Evolutionary conservation across 768 basidiomycete species (phyloP), one percentile per base, ranked within the genome.

Genomic region (Trametes villosa): DNA sequence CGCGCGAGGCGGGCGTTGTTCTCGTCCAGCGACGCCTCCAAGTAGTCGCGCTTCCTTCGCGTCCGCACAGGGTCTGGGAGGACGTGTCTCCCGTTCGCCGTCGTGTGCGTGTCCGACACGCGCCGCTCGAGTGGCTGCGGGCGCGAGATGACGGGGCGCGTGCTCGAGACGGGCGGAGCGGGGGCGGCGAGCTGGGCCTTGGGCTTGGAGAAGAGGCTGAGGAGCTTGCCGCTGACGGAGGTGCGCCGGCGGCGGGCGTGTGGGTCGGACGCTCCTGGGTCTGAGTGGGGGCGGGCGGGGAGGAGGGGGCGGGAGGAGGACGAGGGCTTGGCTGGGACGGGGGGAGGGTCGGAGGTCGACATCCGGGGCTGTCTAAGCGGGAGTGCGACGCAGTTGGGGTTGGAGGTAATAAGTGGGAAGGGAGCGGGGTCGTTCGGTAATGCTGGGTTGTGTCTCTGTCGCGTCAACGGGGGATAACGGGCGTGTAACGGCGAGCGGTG

Each of bases 11-110:
- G 18, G 7, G 24, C 13, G 9, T 42, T 26, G 27, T 45, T 45
- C 44, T 56, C 54, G 26, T 56, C 34, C 17, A 18, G 4, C 30
- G 54, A 56, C 15, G 44, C 45, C 33, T 56, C 54, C 29, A 24
- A 17, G 1, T 9, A 27, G 13, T 27, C 45, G 22, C 54, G 54
- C 27, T 56, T 56, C 45, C 45, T 31, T 6, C 42, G 42, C 13
- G 42, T n/a, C 40, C 34, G 34, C 34, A 15, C 15, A 8, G 34
- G 9, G 34, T 15, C 9, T 34, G 34, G 8, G n/a, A 34, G 34
- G 34, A 41, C 42, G n/a, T 17, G 36, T 7, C 36, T 11, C 42
- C 20, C 20, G 12, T 24, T 9, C n/a, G 42, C 42, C 5, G 20
- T 20, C n/a, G 12, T 9, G n/a, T 4, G 42, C 22, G 5, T 44